Percentiles rank a stretch among this genome's conserved stretches.
Conservation (phyloP, 2,329 filamentous ascomycete species). For the Zymoseptoria tritici region DNA sequence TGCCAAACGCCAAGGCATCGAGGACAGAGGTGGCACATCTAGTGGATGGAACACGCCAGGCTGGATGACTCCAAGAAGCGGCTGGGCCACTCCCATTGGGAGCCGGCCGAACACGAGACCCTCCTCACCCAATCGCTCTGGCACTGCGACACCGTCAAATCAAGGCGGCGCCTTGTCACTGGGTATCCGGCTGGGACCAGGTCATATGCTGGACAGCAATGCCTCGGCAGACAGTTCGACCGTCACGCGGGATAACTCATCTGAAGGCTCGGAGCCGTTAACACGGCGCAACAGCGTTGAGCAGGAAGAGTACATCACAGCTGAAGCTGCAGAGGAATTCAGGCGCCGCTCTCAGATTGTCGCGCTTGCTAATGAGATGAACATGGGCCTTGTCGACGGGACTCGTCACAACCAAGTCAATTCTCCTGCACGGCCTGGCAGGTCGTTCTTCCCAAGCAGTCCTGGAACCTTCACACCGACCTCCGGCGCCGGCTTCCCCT, state of each 20-base stretch:
- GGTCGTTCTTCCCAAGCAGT: slow-evolving; percentile 19
- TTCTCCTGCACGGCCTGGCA: slow-evolving; percentile 10
- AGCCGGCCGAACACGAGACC: slow-evolving; percentile 25
- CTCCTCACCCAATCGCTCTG: slow-evolving; percentile 26
- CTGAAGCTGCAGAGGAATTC: slow-evolving; percentile 26
- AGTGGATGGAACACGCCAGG: slow-evolving; percentile 31
- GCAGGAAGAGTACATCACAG: slow-evolving; percentile 28
- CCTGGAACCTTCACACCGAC: slow-evolving; percentile 16
- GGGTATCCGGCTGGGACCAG: slow-evolving; percentile 25
- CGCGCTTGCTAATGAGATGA: slow-evolving; percentile 19
- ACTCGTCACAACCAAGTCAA: slow-evolving; percentile 14
- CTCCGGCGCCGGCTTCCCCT: slow-evolving; percentile 18
- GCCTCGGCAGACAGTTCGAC: slow-evolving; percentile 10
- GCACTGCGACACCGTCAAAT: slow-evolving; percentile 18
- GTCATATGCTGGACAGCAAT: slow-evolving; percentile 12
- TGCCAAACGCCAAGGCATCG: slow-evolving; percentile 25
- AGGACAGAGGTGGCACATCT: slow-evolving; percentile 23
- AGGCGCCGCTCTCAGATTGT: slow-evolving; percentile 24
- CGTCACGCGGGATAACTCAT: slow-evolving; percentile 22
- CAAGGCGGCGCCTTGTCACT: slow-evolving; percentile 19
- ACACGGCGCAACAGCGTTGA: slow-evolving; percentile 21
- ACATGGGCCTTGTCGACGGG: slow-evolving; percentile 25
- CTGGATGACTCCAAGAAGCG: slow-evolving; percentile 36
- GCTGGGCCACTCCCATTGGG: slow-evolving; percentile 31
- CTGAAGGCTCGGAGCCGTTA: slow-evolving; percentile 15